Evolutionary conservation across 2,329 filamentous ascomycete species (phyloP), one percentile per base, ranked within the genome.

Genomic region (Paramyrothecium roridum): DNA sequence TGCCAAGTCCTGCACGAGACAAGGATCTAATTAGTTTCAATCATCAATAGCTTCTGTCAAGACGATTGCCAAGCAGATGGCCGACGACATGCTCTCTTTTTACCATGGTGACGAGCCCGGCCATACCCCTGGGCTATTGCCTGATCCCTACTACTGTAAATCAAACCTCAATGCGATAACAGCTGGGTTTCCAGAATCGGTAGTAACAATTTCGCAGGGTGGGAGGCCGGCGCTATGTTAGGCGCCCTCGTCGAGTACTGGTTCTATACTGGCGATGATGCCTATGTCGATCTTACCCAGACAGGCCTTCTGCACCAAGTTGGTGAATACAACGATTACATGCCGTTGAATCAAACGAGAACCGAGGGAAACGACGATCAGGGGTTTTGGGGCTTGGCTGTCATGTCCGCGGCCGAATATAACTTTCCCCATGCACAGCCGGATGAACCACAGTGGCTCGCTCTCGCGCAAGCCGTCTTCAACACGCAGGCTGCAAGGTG

Each of bases 201-300:
- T 43, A 43, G 13, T 43, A 13, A 43, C 37, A 6, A 43, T 16
- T 19, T 19, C 12, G 11, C 55, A 83, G 80, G 81, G 81, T 92
- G 86, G 90, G 88, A 89, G 72, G 87, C 80, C 12, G 89, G 89
- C 52, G 88, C 88, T 55, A 85, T 93, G 77, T 79, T 86, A 72
- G 83, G 83, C 21, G 78, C 87, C 2, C 75, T 95, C 59, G 79
- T 96, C 53, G 89, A 95, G 65, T 95, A 95, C 70, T 96, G 90
- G 89, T 89, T 87, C 67, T 90, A 91, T 68, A 93, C 90, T 0
- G 86, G 86, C 20, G 89, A 93, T 66, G 74, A 79, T 3, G 79
- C 80, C 34, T 95, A 89, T 74, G 92, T 92, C 67, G 75, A 85
- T 17, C 74, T 90, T 46, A 82, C 84, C 17, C 80, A 79, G 37